These are phyloP conservation scores for Paramicrosporidium saccamoebae DNA, from an alignment of 371 early-diverging fungal species.

Conservation along the genomic window DNA sequence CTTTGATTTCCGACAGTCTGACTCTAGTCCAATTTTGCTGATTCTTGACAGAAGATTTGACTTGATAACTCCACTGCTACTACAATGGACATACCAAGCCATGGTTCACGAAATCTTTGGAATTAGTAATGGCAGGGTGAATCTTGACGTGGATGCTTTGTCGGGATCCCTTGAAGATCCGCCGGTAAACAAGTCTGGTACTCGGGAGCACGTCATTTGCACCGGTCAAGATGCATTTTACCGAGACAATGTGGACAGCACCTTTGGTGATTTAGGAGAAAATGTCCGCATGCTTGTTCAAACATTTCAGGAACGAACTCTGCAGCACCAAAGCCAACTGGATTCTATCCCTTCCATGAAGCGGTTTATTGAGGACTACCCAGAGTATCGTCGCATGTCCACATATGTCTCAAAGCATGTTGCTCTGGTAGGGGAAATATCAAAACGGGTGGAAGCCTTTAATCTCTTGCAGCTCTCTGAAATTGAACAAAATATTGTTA, in stretches of 20 bases:
- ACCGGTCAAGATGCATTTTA: conserved; percentile 66
- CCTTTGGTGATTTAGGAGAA: conserved; percentile 72
- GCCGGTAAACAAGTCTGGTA: conserved; percentile 36
- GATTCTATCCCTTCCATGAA: conserved; percentile 89
- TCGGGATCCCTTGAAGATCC: no score
- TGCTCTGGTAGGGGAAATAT: conserved; percentile 62
- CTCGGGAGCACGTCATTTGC: conserved; percentile 60
- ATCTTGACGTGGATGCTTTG: conserved; percentile 51
- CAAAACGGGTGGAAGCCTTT: conserved; percentile 27
- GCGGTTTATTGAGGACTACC: conserved; percentile 83
- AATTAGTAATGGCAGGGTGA: conserved; percentile 72
- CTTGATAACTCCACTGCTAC: conserved; percentile 78
- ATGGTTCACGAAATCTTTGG: conserved; percentile 91
- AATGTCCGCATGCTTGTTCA: conserved; percentile 72
- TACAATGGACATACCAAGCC: conserved; percentile 96
- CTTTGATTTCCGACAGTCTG: conserved; percentile 13
- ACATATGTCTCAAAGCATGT: conserved; percentile 92
- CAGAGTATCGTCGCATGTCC: conserved; percentile 67
- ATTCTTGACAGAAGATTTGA: conserved; percentile 83
- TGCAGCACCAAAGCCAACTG: conserved; percentile 52
- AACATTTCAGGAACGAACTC: conserved; percentile 41
- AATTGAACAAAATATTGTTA: conserved; percentile 55
- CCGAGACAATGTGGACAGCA: conserved; percentile 46
- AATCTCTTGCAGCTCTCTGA: conserved; percentile 52
- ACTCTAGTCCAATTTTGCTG: conserved; percentile 51